phyloP scores from a whole-genome alignment of 208 protist species.

The Trichomonas gallinae region DNA sequence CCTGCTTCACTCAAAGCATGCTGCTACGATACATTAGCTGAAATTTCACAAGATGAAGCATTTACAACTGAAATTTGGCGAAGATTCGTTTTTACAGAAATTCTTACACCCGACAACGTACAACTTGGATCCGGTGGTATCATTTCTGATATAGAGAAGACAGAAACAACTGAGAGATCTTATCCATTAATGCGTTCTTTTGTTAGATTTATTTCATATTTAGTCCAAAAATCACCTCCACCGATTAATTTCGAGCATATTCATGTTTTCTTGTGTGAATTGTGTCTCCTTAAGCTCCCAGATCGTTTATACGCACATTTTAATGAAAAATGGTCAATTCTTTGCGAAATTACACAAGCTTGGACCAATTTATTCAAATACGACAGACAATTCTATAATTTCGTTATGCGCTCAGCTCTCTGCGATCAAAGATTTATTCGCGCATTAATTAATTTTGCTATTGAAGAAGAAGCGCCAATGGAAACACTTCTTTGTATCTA shows the following conservation, averaged over 20 bases:
- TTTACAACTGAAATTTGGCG: background rate
- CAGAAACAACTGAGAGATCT: background rate
- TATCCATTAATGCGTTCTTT: background rate
- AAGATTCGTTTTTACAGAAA: background rate
- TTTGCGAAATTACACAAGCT: background rate
- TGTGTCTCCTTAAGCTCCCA: background rate
- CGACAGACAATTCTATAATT: background rate
- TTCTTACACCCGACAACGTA: background rate
- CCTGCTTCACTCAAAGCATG: background rate
- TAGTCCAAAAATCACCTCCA: background rate
- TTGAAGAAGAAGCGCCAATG: background rate
- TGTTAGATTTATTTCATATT: background rate
- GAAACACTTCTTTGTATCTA: background rate
- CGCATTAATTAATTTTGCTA: background rate
- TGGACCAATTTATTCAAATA: background rate
- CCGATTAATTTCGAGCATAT: background rate
- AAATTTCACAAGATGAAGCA: background rate
- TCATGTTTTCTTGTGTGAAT: background rate
- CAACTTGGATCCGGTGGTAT: background rate
- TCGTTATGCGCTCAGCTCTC: background rate
- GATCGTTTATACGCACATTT: background rate
- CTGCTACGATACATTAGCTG: background rate
- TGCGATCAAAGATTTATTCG: background rate
- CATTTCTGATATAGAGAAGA: background rate
- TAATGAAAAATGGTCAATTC: conserved; percentile 7